Evolutionary conservation across 768 basidiomycete genomes (phyloP).

Genomic region (Strobilomyces confusus): DNA sequence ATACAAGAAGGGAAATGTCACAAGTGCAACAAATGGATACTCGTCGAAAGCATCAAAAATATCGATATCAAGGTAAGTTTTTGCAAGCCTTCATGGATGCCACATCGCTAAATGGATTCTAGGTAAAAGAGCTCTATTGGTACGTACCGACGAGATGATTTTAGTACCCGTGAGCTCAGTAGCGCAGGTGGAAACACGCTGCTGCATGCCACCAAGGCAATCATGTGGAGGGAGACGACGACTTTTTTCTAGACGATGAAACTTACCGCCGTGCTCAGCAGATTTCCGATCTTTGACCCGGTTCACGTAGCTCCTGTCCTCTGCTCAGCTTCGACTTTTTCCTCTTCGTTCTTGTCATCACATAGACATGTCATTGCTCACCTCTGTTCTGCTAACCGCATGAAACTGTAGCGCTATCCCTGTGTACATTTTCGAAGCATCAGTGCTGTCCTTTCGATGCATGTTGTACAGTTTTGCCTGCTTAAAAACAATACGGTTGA

Average conservation of each 20-base stretch:
- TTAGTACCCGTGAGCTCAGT: slow-evolving; percentile 6
- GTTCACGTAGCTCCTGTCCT: background rate
- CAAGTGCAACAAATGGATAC: slow-evolving; percentile 69
- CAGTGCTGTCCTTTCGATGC: background rate
- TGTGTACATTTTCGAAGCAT: background rate
- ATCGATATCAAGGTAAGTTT: slow-evolving; percentile 60
- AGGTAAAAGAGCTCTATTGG: slow-evolving; percentile 79
- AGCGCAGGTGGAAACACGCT: slow-evolving; percentile 76
- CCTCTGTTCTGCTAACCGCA: slow-evolving; percentile 13
- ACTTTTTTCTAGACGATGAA: slow-evolving; percentile 54
- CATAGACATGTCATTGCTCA: slow-evolving; percentile 10
- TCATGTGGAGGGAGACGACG: slow-evolving; percentile 50
- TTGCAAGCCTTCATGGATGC: background rate
- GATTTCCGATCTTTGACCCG: background rate
- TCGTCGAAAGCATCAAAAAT: slow-evolving; percentile 69
- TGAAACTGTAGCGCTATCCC: background rate
- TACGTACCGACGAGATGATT: slow-evolving; percentile 32
- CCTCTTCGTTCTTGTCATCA: slow-evolving; percentile 8
- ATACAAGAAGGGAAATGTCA: slow-evolving; percentile 77
- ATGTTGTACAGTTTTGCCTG: slow-evolving; percentile 4
- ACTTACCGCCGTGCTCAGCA: slow-evolving; percentile 32
- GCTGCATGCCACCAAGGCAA: slow-evolving; percentile 67
- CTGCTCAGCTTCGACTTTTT: slow-evolving; percentile 7
- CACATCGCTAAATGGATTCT: background rate
- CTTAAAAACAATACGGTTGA: background rate